Conservation (phyloP, 345 rosid genomes). For the Eucalyptus grandis region DNA sequence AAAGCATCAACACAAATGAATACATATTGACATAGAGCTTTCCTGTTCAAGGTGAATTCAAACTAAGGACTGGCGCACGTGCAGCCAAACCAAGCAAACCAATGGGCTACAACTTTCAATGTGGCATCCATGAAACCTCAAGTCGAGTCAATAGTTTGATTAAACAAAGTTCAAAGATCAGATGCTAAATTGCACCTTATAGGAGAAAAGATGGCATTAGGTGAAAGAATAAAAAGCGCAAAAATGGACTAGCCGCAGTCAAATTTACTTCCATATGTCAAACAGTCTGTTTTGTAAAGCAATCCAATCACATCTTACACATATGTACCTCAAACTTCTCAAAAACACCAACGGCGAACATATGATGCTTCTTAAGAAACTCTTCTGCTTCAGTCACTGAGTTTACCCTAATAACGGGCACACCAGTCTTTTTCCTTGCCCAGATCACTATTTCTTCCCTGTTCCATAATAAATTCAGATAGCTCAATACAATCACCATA, state of each 20-base stretch:
- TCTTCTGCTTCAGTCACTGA: slow-evolving; percentile 47
- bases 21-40: neutral
- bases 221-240: neutral
- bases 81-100: neutral
- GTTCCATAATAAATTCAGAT: slow-evolving; percentile 1
- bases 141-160: neutral
- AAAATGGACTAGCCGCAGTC: neutral
- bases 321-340: slow-evolving; percentile 52
- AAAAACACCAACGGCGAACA: slow-evolving; percentile 49
- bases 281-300: neutral
- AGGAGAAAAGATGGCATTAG: neutral
- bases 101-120: neutral
- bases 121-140: neutral
- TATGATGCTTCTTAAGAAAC: slow-evolving; percentile 37
- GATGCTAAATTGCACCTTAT: neutral
- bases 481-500: neutral
- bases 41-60: neutral
- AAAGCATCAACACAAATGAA: neutral
- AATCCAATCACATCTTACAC: neutral
- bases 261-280: neutral
- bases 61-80: neutral
- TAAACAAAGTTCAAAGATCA: neutral
- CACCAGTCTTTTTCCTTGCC: slow-evolving; percentile 77
- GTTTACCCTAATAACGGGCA: slow-evolving; percentile 40
- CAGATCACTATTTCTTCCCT: slow-evolving; percentile 78